These are phyloP conservation scores for Dactylellina leptospora DNA, from an alignment of 2,329 filamentous ascomycete species.

Conservation along the genomic window DNA sequence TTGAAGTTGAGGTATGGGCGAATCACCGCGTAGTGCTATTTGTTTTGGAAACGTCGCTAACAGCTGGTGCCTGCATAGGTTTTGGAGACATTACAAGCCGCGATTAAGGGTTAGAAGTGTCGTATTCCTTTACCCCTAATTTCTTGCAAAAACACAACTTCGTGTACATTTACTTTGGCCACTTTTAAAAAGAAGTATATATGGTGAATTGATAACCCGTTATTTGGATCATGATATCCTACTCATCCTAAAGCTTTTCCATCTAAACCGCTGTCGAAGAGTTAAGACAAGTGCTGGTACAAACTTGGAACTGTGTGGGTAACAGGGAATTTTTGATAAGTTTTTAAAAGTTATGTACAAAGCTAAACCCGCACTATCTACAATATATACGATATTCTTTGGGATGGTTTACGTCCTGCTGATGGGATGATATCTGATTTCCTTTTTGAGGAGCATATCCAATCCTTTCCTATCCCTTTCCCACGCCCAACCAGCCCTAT, in stretches of 20 bases:
- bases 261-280: no score
- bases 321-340: no score
- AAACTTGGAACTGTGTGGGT: no score
- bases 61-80: slow-evolving; percentile 70
- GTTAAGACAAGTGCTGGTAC: no score
- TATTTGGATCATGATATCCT: not conserved
- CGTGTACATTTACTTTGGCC: slow-evolving; percentile 50
- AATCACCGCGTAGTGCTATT: no score
- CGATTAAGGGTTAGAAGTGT: slow-evolving; percentile 67
- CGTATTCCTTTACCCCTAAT: not conserved
- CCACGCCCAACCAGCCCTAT: slow-evolving; percentile 46
- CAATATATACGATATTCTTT: not conserved
- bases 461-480: slow-evolving; percentile 41
- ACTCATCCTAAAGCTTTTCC: no score
- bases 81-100: slow-evolving; percentile 81
- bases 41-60: no score
- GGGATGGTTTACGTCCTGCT: not conserved
- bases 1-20: slow-evolving; percentile 87
- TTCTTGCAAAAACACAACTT: slow-evolving; percentile 17
- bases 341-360: no score
- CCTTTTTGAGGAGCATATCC: slow-evolving; percentile 38
- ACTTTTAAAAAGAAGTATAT: slow-evolving; percentile 46
- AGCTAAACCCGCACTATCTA: no score
- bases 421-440: slow-evolving; percentile 30
- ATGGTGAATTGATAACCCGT: slow-evolving; percentile 42